phyloP scores from a whole-genome alignment of 441 rosid species.

The Corymbia calophylla region DNA sequence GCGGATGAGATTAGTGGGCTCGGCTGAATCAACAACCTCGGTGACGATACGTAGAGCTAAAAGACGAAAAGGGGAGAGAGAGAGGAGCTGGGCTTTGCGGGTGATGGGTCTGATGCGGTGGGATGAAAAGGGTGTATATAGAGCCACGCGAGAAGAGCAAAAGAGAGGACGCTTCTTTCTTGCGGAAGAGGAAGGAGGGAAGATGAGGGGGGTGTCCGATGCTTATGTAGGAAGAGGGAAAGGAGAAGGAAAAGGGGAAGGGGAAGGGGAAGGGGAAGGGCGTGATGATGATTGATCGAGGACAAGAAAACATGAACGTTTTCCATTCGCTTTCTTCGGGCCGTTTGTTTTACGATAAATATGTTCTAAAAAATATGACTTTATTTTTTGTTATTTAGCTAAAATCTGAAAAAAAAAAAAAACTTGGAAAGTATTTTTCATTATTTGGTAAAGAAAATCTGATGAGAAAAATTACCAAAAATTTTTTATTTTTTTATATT shows the following conservation, averaged over 20 bases:
- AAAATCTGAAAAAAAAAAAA: too few relatives aligned
- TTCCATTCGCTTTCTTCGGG: too few relatives aligned
- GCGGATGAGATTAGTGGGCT: not conserved
- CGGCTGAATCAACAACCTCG: not conserved
- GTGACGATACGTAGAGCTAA: not conserved
- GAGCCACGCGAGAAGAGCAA: conserved; percentile 7
- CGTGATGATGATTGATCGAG: not conserved
- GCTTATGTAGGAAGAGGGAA: not conserved
- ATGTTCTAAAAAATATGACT: too few relatives aligned
- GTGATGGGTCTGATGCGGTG: conserved; percentile 4
- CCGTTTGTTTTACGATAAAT: too few relatives aligned
- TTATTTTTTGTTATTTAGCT: too few relatives aligned
- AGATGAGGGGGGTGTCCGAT: not conserved
- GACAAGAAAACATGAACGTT: not conserved
- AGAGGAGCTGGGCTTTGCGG: not conserved
- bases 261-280: not conserved
- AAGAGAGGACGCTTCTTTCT: not conserved
- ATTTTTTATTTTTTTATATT: too few relatives aligned
- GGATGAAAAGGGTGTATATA: conserved; percentile 27
- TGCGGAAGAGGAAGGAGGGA: not conserved
- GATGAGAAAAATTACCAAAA: too few relatives aligned
- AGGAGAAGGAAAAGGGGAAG: not conserved
- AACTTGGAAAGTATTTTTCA: too few relatives aligned
- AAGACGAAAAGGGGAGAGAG: not conserved
- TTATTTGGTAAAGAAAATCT: too few relatives aligned